Evolutionary conservation across 2,329 filamentous ascomycete species (phyloP).

Genomic region (Aspergillus felis): DNA sequence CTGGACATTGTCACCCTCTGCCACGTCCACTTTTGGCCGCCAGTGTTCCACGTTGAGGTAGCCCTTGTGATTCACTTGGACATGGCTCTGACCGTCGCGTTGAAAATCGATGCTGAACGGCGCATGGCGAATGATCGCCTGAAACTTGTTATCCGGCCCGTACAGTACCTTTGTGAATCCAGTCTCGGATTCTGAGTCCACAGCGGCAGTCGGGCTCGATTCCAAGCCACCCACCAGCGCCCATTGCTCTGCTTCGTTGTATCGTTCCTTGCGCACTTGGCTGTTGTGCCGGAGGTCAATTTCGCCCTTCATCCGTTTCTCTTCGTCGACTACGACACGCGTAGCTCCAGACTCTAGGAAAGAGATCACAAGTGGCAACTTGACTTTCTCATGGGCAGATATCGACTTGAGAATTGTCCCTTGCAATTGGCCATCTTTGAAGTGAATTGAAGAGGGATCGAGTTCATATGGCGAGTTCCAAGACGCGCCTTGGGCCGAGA

Average conservation of each 20-base stretch:
- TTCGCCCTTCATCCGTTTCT: slow-evolving; percentile 81
- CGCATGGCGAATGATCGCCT: slow-evolving; percentile 76
- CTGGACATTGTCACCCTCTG: slow-evolving; percentile 48
- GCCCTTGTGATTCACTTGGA: slow-evolving; percentile 87
- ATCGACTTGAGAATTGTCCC: slow-evolving; percentile 80
- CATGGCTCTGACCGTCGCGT: slow-evolving; percentile 73
- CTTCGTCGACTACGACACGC: slow-evolving; percentile 85
- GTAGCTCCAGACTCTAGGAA: slow-evolving; percentile 88
- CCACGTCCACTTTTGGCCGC: slow-evolving; percentile 74
- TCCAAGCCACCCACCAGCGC: slow-evolving; percentile 77
- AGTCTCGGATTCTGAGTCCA: slow-evolving; percentile 61
- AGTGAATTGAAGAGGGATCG: slow-evolving; percentile 64
- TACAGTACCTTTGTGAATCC: slow-evolving; percentile 72
- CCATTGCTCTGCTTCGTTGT: slow-evolving; percentile 87
- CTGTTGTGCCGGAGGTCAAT: slow-evolving; percentile 85
- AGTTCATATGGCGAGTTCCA: slow-evolving; percentile 83
- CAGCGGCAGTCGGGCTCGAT: slow-evolving; percentile 65
- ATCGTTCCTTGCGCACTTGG: slow-evolving; percentile 81
- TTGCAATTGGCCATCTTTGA: slow-evolving; percentile 75
- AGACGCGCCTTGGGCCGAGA: slow-evolving; percentile 57
- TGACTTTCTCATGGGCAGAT: slow-evolving; percentile 63
- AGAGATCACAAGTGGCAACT: slow-evolving; percentile 76
- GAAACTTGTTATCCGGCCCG: slow-evolving; percentile 69
- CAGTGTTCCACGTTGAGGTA: slow-evolving; percentile 93
- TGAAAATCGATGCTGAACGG: slow-evolving; percentile 86